phyloP scores from a whole-genome alignment of 331 rosid genomes.

The Phaseolus coccineus region DNA sequence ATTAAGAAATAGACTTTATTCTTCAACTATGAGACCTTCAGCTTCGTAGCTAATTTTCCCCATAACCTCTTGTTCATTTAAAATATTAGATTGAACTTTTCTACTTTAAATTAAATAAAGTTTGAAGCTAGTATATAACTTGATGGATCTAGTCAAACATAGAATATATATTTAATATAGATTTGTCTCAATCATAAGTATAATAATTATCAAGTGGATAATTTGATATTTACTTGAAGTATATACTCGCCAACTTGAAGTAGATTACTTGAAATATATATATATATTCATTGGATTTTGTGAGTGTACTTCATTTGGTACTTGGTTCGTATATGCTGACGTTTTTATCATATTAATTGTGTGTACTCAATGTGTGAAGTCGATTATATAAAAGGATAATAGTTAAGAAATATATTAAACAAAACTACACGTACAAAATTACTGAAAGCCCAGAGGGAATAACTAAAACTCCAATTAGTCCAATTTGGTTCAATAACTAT shows the following conservation, averaged over 20 bases:
- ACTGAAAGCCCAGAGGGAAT: too few relatives aligned
- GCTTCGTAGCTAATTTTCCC: background rate
- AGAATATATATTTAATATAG: background rate
- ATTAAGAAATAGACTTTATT: background rate
- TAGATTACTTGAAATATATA: too few relatives aligned
- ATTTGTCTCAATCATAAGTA: background rate
- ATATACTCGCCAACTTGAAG: constrained; percentile 19
- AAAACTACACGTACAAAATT: too few relatives aligned
- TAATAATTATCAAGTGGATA: background rate
- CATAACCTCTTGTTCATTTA: background rate
- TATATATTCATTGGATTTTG: background rate
- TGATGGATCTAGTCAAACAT: background rate
- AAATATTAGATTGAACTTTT: background rate
- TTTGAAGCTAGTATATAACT: background rate
- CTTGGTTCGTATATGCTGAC: background rate
- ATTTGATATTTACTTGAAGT: background rate
- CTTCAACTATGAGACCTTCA: background rate
- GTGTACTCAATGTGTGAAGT: too few relatives aligned
- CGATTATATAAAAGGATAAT: too few relatives aligned
- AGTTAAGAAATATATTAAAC: too few relatives aligned
- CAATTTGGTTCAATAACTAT: too few relatives aligned
- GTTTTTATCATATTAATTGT: too few relatives aligned
- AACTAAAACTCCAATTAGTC: too few relatives aligned
- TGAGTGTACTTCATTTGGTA: background rate
- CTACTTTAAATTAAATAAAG: background rate